A percentile compares a stretch with the other conserved stretches of the same genome.
phyloP scores from a whole-genome alignment of 148 eudicot species.

The Rhododendron kiyosumense region DNA sequence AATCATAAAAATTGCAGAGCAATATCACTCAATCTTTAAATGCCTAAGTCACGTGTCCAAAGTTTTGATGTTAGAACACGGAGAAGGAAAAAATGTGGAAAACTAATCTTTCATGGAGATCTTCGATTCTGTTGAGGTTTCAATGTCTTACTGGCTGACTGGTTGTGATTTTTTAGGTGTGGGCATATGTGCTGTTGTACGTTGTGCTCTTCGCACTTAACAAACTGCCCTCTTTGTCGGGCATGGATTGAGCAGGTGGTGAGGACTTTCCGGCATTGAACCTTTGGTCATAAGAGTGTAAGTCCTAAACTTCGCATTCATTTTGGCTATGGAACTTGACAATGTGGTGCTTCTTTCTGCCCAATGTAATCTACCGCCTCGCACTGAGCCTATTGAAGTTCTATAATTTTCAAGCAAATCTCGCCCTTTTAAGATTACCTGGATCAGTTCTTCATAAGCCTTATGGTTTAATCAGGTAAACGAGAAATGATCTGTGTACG shows the following conservation, averaged over 20 bases:
- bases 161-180: conserved; percentile 53
- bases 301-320: background rate
- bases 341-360: background rate
- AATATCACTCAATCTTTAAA: background rate
- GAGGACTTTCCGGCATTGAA: conserved; percentile 77
- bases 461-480: background rate
- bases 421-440: background rate
- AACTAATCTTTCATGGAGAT: conserved; percentile 5
- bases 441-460: background rate
- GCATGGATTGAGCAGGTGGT: conserved; percentile 76
- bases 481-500: background rate
- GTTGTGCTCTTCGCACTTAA: conserved; percentile 73
- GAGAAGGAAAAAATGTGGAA: conserved; percentile 22
- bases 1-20: background rate
- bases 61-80: background rate
- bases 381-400: background rate
- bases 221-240: conserved; percentile 83
- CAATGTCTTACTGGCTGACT: background rate
- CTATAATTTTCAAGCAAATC: background rate
- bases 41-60: background rate
- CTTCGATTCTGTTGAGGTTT: background rate
- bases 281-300: background rate
- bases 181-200: conserved; percentile 98
- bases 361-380: background rate
- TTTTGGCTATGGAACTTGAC: conserved; percentile 2